These are phyloP conservation scores for Aristolochia fimbriata DNA, from an alignment of 164 flowering plant species.

Conservation along the genomic window DNA sequence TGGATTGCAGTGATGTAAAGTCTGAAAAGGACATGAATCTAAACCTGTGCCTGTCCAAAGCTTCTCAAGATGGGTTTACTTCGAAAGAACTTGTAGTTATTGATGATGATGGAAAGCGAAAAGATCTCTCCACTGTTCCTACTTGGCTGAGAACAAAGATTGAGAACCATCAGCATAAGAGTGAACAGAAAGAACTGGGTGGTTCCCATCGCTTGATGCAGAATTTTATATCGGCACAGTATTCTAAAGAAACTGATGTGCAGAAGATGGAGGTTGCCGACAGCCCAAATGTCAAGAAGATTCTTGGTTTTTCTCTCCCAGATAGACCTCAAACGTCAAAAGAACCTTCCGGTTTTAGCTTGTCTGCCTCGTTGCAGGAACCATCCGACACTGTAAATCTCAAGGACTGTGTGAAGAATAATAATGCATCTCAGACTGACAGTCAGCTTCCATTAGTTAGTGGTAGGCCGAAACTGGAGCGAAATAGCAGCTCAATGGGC, in stretches of 20 bases:
- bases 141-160: slow-evolving; percentile 25
- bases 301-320: slow-evolving; percentile 57
- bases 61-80: slow-evolving; percentile 13
- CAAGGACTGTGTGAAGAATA: slow-evolving; percentile 18
- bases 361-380: slow-evolving; percentile 6
- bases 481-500: slow-evolving; percentile 6
- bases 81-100: slow-evolving; percentile 11
- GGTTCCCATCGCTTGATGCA: too few relatives aligned
- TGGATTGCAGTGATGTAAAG: slow-evolving; percentile 24
- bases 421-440: slow-evolving; percentile 20
- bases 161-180: neutral
- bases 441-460: slow-evolving; percentile 13
- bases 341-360: slow-evolving; percentile 18
- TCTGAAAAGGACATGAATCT: slow-evolving; percentile 24
- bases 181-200: too few relatives aligned
- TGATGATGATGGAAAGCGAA: slow-evolving; percentile 25
- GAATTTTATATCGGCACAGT: too few relatives aligned
- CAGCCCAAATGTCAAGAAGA: slow-evolving; percentile 23
- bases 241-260: slow-evolving; percentile 5
- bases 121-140: slow-evolving; percentile 13
- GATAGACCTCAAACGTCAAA: slow-evolving; percentile 22
- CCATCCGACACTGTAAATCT: slow-evolving; percentile 2
- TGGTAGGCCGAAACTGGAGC: slow-evolving; percentile 16
- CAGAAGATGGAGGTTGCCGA: slow-evolving; percentile 18
- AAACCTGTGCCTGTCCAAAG: slow-evolving; percentile 26